Base-by-base conservation (phyloP, 805 yeast genomes). In the Kazachstania martiniae region DNA sequence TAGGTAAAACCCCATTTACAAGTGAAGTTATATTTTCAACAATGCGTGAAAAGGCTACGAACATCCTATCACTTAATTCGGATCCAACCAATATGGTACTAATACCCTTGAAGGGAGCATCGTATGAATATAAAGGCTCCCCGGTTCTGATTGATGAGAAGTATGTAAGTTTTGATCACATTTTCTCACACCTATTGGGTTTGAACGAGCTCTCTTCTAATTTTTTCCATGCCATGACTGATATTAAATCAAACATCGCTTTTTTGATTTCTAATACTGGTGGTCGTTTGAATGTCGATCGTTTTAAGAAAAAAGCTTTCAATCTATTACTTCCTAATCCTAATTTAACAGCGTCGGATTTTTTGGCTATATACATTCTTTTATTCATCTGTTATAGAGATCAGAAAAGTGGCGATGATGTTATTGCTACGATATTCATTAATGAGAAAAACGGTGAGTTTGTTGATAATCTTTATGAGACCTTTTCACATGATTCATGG, bases 1-100 rank as follows among this genome's bases (percentile, higher is more conserved):
- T 59, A 28, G 55, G 59, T 42, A 51, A 56, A 34, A 46, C 58
- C 30, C 57, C 77, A 48, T 86, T 82, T 58, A 77, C 84, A 43
- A 94, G 89, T 51, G 93, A 85, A 27, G 51, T 53, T 1, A 41
- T 54, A 8, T 51, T 53, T 27, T 50, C 58, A 2, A 46, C 58
- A 4, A 34, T 45, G 8, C 40, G 48, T 23, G 59, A 53, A 28
- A 51, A 52, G 29, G 55, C 52, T 2, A 28, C 39, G 1, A 48
- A 49, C 32, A 41, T 54, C 9, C 27, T 31, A 2, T 38, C 50
- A 2, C 31, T 48, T 23, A 30, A 42, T 10, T 19, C 35, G 13
- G 32, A 38, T 14, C 31, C 27, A 3, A 32, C 42, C 2, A 51
- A 47, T 33, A 17, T 50, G 12, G 35, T 50, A 10, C 29, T 53